Evolutionary conservation across 2,329 filamentous ascomycete genomes (phyloP).

Genomic region (Aschersonia sp.): DNA sequence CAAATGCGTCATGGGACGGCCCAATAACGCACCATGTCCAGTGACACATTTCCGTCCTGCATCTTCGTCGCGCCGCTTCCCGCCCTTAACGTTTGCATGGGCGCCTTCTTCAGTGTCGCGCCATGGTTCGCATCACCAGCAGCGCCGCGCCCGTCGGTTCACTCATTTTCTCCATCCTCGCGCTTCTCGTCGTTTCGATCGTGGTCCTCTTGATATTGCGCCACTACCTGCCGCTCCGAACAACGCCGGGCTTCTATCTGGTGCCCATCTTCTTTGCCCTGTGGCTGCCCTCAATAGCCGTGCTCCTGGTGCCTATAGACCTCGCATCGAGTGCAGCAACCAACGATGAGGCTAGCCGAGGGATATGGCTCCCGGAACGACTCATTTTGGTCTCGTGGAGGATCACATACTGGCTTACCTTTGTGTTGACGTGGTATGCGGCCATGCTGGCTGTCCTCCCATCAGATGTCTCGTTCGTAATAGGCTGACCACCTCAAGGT

Average conservation of each 20-base stretch:
- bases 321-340: conserved; percentile 71
- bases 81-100: conserved; percentile 9
- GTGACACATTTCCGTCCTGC: background rate
- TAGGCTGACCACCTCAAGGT: conserved; percentile 30
- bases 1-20: conserved; percentile 5
- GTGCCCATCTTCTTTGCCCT: conserved; percentile 94
- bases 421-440: conserved; percentile 75
- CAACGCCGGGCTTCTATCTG: conserved; percentile 78
- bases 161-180: conserved; percentile 58
- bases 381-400: conserved; percentile 81
- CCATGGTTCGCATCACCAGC: conserved; percentile 36
- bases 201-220: conserved; percentile 74
- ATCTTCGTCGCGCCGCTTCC: background rate
- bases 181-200: conserved; percentile 59
- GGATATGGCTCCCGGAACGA: conserved; percentile 73
- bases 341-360: conserved; percentile 55
- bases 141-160: conserved; percentile 58
- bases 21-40: too few relatives aligned
- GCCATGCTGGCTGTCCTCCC: background rate
- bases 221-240: conserved; percentile 78
- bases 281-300: conserved; percentile 78
- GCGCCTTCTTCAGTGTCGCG: conserved; percentile 14
- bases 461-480: background rate
- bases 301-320: conserved; percentile 89
- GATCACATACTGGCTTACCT: conserved; percentile 94